Evolutionary conservation across 192 early-diverging fungal genomes (phyloP).

Genomic region (Backusella tuberculispora): DNA sequence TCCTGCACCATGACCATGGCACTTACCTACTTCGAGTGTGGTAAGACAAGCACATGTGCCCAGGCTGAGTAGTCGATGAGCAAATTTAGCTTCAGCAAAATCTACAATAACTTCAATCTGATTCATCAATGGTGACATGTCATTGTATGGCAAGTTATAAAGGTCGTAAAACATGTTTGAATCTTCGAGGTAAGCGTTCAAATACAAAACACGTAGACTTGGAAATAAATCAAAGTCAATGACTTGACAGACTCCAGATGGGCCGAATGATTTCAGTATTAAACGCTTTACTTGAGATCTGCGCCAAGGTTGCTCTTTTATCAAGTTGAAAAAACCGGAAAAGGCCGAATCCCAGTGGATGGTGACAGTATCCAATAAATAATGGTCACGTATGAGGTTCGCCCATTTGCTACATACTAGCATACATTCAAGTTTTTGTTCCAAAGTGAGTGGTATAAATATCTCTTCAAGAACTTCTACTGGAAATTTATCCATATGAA

Average conservation of each 20-base stretch:
- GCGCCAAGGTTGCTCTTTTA: background rate
- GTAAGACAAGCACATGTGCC: background rate
- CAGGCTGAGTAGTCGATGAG: background rate
- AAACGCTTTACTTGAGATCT: background rate
- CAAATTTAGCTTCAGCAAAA: background rate
- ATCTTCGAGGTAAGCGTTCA: background rate
- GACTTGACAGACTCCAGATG: background rate
- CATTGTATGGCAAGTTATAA: background rate
- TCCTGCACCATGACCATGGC: background rate
- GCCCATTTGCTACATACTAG: background rate
- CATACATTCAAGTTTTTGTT: conserved; percentile 2
- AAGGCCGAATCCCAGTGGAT: background rate
- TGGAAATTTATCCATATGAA: background rate
- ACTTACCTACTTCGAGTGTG: background rate
- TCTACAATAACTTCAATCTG: background rate
- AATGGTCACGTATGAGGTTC: background rate
- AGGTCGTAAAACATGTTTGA: background rate
- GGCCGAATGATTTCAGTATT: background rate
- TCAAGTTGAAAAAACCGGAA: background rate
- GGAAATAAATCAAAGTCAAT: conserved; percentile 9
- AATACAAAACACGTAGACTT: conserved; percentile 2
- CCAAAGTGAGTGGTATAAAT: background rate
- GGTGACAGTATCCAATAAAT: background rate
- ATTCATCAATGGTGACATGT: background rate
- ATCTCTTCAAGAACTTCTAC: background rate